These are phyloP conservation scores for Silene uniflora DNA, from an alignment of 148 eudicot genomes.

Conservation along the genomic window DNA sequence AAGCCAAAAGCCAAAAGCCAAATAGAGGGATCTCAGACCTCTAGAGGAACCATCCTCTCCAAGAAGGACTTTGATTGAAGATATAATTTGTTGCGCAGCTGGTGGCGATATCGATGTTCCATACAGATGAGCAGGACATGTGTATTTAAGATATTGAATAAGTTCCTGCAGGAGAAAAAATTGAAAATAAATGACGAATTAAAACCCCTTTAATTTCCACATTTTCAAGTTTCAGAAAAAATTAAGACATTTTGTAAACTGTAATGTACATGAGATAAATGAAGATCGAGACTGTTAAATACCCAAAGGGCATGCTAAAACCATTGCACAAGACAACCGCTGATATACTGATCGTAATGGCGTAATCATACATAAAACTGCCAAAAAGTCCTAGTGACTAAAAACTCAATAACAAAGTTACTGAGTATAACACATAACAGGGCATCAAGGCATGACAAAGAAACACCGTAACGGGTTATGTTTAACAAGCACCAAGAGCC, in stretches of 20 bases:
- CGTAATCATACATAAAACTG: too few species aligned
- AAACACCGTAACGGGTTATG: too few species aligned
- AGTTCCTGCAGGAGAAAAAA: slow-evolving; percentile 47
- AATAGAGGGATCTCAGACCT: slow-evolving; percentile 41
- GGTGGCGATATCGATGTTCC: slow-evolving; percentile 94
- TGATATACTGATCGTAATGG: too few species aligned
- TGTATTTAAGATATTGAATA: slow-evolving; percentile 63
- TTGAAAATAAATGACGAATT: too few species aligned
- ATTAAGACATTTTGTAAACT: background rate
- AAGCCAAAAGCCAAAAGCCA: background rate
- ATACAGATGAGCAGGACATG: slow-evolving; percentile 87
- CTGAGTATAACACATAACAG: too few species aligned
- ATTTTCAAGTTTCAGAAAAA: background rate
- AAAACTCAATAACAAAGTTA: too few species aligned
- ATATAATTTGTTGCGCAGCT: slow-evolving; percentile 89
- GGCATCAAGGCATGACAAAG: too few species aligned
- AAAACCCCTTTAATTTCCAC: background rate
- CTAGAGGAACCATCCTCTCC: slow-evolving; percentile 96
- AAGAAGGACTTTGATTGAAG: slow-evolving; percentile 70
- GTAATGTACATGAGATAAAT: background rate
- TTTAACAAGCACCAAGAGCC: too few species aligned
- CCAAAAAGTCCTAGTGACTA: too few species aligned
- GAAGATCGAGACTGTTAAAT: too few species aligned
- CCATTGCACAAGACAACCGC: too few species aligned
- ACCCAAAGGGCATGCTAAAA: too few species aligned